A percentile compares a stretch with the other conserved stretches of the same genome.
Conservation (phyloP, 495 filamentous ascomycete species). For the Neurospora intermedia region DNA sequence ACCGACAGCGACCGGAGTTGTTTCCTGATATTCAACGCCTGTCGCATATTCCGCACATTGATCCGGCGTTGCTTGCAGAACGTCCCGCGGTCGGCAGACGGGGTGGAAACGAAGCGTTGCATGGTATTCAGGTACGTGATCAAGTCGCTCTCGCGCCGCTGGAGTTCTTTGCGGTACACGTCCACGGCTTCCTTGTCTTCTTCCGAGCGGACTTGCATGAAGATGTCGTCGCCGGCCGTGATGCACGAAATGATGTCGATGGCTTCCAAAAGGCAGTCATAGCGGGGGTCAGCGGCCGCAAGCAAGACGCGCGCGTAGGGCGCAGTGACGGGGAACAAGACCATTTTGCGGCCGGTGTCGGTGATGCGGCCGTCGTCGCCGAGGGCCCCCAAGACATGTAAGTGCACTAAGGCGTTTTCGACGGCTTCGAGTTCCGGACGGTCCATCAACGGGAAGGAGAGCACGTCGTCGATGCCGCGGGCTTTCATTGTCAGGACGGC, state of each 20-base stretch:
- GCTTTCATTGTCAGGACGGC: constrained; percentile 93
- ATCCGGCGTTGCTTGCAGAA: constrained; percentile 76
- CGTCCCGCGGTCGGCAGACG: constrained; percentile 57
- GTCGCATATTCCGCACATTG: constrained; percentile 71
- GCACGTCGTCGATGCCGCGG: constrained; percentile 70
- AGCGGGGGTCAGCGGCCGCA: constrained; percentile 59
- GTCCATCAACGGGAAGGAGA: constrained; percentile 78
- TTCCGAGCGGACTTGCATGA: constrained; percentile 68
- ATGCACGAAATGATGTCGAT: constrained; percentile 90
- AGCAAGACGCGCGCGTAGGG: constrained; percentile 71
- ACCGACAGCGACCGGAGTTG: constrained; percentile 64
- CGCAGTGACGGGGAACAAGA: constrained; percentile 72
- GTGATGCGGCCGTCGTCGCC: constrained; percentile 64
- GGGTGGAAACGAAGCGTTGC: constrained; percentile 59
- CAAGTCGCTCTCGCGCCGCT: constrained; percentile 78
- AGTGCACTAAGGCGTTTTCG: constrained; percentile 72
- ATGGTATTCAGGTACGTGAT: constrained; percentile 77
- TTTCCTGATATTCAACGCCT: constrained; percentile 64
- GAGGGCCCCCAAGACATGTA: constrained; percentile 69
- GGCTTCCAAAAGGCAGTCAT: constrained; percentile 64
- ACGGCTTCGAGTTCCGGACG: constrained; percentile 65
- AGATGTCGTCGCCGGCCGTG: constrained; percentile 77
- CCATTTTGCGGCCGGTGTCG: constrained; percentile 60
- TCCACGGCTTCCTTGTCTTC: constrained; percentile 73
- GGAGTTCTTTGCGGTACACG: constrained; percentile 58